Evolutionary conservation across 1,139 yeast genomes (phyloP), one percentile per base, ranked within the genome.

Genomic region (Diutina pseudorugosa): DNA sequence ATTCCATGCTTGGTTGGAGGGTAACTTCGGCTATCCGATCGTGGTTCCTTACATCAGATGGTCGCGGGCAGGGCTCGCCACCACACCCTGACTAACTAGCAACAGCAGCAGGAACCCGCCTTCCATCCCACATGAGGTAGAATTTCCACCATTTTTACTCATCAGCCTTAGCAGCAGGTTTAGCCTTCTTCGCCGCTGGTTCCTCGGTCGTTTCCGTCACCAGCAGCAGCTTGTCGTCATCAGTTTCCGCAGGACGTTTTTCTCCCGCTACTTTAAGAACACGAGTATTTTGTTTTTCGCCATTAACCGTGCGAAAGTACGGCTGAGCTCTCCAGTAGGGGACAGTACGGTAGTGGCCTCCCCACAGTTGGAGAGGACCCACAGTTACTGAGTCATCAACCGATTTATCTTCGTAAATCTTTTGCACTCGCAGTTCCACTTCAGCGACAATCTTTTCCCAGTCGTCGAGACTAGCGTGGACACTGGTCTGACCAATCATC

Each of bases 271-370:
- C 69, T 53, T 71, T 67, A 51, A 74, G 64, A n/a, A 62, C 61
- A 41, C 76, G 62, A 0, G 72, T 67, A 56, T 72, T 74, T 55
- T 72, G 76, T 57, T 71, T 73, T 54, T 72, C 74, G 33, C 96
- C 96, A 63, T 87, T 77, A 1, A 88, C 95, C 8, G 84, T 82
- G 58, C 98, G 76, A 71, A 94, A 90, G 64, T 88, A 87, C 1
- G 98, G 98, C 67, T 93, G 98, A 58, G 96, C 83, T 60, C 98
- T 76, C 98, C 98, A 93, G 66, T 85, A 91, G 2, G 98, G 98
- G n/a, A 93, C 80, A 6, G 75, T 77, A 64, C 82, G 82, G 65
- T 93, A 93, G 19, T 75, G 60, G 1, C 95, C 96, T 52, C 96
- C 95, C 90, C 95, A 85, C 40, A 68, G 65, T 62, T 85, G 82